Percentiles rank a stretch among this genome's conserved stretches.
Evolutionary conservation across 116 monocot species (phyloP).

Genomic region (Posidonia oceanica): DNA sequence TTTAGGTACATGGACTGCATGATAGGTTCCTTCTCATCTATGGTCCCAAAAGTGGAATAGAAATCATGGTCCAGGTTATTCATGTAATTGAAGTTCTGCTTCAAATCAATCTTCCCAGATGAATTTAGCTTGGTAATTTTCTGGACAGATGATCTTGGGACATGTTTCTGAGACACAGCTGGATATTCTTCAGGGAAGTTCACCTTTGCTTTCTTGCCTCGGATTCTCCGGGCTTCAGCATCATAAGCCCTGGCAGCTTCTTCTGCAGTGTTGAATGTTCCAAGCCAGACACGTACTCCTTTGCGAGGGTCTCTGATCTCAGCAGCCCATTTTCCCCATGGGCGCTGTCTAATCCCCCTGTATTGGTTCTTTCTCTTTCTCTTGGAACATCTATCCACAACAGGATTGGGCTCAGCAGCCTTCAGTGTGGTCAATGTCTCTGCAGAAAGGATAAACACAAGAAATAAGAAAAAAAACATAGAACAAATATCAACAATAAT

Average conservation of each 20-base stretch:
- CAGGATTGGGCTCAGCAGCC: conserved; percentile 2
- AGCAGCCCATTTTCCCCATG: conserved; percentile 79
- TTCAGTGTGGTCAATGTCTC: conserved; percentile 6
- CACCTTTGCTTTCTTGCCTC: conserved; percentile 58
- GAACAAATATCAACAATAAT: background rate
- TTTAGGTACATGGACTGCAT: conserved; percentile 12
- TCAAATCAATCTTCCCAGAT: background rate
- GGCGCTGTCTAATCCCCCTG: conserved; percentile 53
- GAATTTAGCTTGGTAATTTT: conserved; percentile 2
- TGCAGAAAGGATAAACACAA: conserved; percentile 2
- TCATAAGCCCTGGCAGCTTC: conserved; percentile 72
- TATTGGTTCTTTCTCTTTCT: conserved; percentile 58
- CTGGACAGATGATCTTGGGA: background rate
- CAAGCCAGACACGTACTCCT: conserved; percentile 67
- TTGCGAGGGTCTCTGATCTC: conserved; percentile 63
- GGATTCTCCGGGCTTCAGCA: conserved; percentile 56
- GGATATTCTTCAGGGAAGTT: conserved; percentile 47
- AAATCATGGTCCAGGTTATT: conserved; percentile 8
- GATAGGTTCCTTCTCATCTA: conserved; percentile 15
- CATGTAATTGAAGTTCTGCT: conserved; percentile 6
- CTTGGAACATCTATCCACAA: conserved; percentile 14
- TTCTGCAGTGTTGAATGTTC: conserved; percentile 56
- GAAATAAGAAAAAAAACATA: background rate
- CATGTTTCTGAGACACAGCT: background rate
- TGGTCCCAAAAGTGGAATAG: conserved; percentile 12